phyloP scores from a whole-genome alignment of 1,284 basidiomycete genomes.

The Takashimella tepidaria region DNA sequence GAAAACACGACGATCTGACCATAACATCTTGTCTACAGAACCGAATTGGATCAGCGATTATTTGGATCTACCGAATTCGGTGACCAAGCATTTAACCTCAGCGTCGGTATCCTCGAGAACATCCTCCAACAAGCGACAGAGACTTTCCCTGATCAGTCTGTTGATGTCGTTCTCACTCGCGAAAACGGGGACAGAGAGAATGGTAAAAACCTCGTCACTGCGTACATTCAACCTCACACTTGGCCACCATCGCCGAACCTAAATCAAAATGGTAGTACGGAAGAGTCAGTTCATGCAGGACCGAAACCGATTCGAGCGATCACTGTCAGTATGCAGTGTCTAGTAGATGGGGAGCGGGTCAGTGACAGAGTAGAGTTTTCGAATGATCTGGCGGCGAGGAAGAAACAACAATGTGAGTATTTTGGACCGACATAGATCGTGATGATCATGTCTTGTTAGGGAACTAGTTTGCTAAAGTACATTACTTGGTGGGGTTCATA shows the following conservation, averaged over 20 bases:
- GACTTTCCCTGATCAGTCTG: constrained; percentile 59
- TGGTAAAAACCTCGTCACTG: constrained; percentile 50
- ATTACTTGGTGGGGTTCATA: constrained; percentile 1
- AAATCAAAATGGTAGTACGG: no score
- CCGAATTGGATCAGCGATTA: constrained; percentile 79
- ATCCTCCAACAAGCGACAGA: constrained; percentile 59
- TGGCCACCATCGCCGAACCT: no score
- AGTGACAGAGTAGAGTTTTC: constrained; percentile 34
- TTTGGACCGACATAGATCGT: background rate
- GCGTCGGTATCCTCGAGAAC: constrained; percentile 66
- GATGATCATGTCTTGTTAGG: no score
- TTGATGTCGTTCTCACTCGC: constrained; percentile 4
- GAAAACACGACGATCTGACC: background rate
- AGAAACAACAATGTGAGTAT: constrained; percentile 28
- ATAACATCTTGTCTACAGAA: no score
- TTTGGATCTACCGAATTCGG: constrained; percentile 65
- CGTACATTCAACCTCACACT: constrained; percentile 60
- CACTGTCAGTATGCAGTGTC: constrained; percentile 45
- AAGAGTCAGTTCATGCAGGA: constrained; percentile 49
- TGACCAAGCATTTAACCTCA: constrained; percentile 70
- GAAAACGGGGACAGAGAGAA: constrained; percentile 54
- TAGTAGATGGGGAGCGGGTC: constrained; percentile 36
- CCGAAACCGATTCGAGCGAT: constrained; percentile 50
- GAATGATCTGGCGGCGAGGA: constrained; percentile 14
- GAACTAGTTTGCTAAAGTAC: no score